Evolutionary conservation across 2,329 filamentous ascomycete genomes (phyloP).

Genomic region (Botrytis tulipae): DNA sequence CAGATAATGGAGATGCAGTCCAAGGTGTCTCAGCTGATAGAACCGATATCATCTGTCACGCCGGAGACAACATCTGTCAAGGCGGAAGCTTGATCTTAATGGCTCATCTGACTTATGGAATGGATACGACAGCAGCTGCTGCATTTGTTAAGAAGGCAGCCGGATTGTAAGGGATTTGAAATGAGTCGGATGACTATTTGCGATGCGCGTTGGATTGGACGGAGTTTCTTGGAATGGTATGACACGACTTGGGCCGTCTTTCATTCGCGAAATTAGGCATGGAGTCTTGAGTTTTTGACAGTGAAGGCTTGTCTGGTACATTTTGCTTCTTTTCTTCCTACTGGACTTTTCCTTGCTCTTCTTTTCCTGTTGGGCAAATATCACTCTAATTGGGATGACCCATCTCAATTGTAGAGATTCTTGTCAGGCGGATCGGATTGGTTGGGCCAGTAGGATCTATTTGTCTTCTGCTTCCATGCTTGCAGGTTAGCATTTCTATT

Average conservation of each 20-base stretch:
- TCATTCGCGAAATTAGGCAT: not conserved
- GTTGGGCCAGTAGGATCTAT: not conserved
- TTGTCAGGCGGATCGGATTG: not conserved
- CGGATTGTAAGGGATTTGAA: not conserved
- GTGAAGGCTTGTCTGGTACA: not conserved
- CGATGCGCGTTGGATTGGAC: not conserved
- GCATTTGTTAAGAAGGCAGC: constrained; percentile 25
- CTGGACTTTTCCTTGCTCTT: not conserved
- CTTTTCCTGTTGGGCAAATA: not conserved
- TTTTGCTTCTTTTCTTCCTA: not conserved
- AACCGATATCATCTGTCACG: constrained; percentile 32
- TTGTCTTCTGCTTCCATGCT: not conserved
- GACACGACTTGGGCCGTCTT: not conserved
- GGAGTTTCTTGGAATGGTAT: not conserved
- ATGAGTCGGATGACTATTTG: not conserved
- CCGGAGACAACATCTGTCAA: constrained; percentile 31
- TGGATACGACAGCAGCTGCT: constrained; percentile 30
- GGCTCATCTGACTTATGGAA: constrained; percentile 31
- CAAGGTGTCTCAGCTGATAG: constrained; percentile 25
- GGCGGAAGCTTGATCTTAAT: constrained; percentile 24
- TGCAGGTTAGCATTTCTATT: not conserved
- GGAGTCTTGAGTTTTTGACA: not conserved
- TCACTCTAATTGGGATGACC: not conserved
- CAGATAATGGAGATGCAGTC: constrained; percentile 31
- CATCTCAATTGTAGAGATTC: not conserved